phyloP scores from a whole-genome alignment of 2,329 filamentous ascomycete genomes.

The Hypoxylon sp. region DNA sequence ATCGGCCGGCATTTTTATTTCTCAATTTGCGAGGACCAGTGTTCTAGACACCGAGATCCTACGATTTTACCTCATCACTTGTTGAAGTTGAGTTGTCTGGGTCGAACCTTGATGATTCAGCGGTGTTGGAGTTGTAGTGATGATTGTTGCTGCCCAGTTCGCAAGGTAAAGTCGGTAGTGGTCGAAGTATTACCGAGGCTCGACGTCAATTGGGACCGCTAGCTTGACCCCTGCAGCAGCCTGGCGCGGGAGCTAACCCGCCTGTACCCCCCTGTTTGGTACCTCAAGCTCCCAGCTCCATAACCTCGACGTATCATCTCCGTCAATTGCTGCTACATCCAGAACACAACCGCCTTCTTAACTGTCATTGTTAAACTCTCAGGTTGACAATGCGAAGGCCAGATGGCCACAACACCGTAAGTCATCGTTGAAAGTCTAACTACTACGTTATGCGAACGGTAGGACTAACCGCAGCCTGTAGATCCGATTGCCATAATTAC shows the following conservation, averaged over 20 bases:
- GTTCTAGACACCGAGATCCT: neutral
- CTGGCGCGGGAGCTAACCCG: slow-evolving; percentile 32
- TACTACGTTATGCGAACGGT: neutral
- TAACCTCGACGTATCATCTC: slow-evolving; percentile 32
- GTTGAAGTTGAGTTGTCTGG: slow-evolving; percentile 18
- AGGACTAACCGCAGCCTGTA: slow-evolving; percentile 32
- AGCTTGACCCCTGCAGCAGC: slow-evolving; percentile 15
- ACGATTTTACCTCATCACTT: slow-evolving; percentile 18
- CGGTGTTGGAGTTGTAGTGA: slow-evolving; percentile 13
- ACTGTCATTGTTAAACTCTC: neutral
- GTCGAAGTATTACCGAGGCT: slow-evolving; percentile 50
- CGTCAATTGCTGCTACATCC: slow-evolving; percentile 1
- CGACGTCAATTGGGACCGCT: slow-evolving; percentile 37
- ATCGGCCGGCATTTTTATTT: slow-evolving; percentile 73
- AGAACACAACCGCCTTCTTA: slow-evolving; percentile 7
- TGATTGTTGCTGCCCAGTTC: slow-evolving; percentile 2
- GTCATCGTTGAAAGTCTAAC: slow-evolving; percentile 8
- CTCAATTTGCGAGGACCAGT: neutral
- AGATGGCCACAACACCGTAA: slow-evolving; percentile 48
- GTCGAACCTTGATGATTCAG: slow-evolving; percentile 9
- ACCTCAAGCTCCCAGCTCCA: slow-evolving; percentile 26
- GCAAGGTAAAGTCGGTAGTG: slow-evolving; percentile 6
- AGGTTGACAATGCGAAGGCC: slow-evolving; percentile 27
- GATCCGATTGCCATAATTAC: slow-evolving; percentile 49
- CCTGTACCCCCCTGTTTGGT: slow-evolving; percentile 23